Conservation (phyloP, 2,329 filamentous ascomycete genomes). For the Exophiala oligosperma region DNA sequence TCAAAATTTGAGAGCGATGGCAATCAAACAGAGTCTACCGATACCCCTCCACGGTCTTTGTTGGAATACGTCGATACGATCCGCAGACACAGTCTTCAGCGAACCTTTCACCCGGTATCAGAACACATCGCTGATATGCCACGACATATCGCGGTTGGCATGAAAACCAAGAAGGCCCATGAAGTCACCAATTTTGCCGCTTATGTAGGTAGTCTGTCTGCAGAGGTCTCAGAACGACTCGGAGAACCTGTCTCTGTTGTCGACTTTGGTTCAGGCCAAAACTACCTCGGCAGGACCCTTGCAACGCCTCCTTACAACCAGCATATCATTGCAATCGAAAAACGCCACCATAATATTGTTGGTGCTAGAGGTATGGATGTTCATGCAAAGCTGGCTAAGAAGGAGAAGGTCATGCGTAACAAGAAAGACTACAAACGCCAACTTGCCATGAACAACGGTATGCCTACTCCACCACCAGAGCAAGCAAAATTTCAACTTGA, state of each 20-base stretch:
- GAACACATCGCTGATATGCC: constrained; percentile 50
- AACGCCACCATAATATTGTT: constrained; percentile 79
- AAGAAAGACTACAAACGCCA: constrained; percentile 61
- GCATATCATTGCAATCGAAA: constrained; percentile 87
- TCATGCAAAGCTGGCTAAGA: constrained; percentile 72
- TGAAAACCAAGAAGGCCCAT: constrained; percentile 95
- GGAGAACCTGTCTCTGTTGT: constrained; percentile 69
- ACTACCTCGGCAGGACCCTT: constrained; percentile 86
- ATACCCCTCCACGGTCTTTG: constrained; percentile 54
- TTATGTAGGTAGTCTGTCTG: constrained; percentile 71
- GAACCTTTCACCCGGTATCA: constrained; percentile 52
- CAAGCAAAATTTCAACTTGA: background rate
- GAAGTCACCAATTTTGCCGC: constrained; percentile 90
- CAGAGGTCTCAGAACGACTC: constrained; percentile 49
- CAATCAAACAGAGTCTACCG: constrained; percentile 40
- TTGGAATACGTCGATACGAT: constrained; percentile 72
- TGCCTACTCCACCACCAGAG: constrained; percentile 9
- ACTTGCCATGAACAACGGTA: constrained; percentile 8
- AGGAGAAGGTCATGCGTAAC: constrained; percentile 72
- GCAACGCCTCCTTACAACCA: constrained; percentile 83
- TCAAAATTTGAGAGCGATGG: constrained; percentile 45
- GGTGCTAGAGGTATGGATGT: constrained; percentile 84
- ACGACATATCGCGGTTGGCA: constrained; percentile 75
- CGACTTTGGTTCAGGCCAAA: constrained; percentile 95
- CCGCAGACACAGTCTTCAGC: constrained; percentile 65